phyloP scores from a whole-genome alignment of 169 alveolate species.

The Cryptosporidium viatorum region DNA sequence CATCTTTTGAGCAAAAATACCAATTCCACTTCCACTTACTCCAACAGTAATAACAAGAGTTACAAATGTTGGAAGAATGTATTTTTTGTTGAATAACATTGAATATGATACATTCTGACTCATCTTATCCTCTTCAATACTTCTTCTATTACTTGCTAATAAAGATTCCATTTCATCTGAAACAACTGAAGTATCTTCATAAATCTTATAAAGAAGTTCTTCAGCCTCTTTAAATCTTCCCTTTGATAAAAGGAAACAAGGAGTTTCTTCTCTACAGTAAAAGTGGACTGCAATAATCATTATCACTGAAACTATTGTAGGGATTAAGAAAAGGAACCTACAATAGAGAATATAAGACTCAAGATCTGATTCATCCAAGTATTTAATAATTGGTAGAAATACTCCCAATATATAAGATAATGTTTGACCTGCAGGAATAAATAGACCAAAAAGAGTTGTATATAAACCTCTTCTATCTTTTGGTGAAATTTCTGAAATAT shows the following conservation, averaged over 20 bases:
- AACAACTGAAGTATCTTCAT: constrained; percentile 6
- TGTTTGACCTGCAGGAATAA: constrained; percentile 64
- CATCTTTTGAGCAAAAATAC: constrained; percentile 59
- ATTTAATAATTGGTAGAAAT: constrained; percentile 10
- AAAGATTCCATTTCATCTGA: constrained; percentile 29
- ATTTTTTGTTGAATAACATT: constrained; percentile 13
- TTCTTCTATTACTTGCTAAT: constrained; percentile 11
- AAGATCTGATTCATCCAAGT: constrained; percentile 22
- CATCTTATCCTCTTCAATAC: constrained; percentile 19
- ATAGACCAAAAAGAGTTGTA: constrained; percentile 55
- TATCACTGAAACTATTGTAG: background rate
- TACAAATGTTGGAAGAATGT: constrained; percentile 36
- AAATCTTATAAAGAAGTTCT: constrained; percentile 58
- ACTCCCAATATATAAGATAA: constrained; percentile 11
- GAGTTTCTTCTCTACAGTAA: constrained; percentile 52
- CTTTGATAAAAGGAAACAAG: constrained; percentile 26
- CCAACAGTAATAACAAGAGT: constrained; percentile 30
- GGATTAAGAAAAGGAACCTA: constrained; percentile 4
- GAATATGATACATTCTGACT: constrained; percentile 18
- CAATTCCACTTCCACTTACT: constrained; percentile 74
- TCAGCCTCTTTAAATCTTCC: constrained; percentile 55
- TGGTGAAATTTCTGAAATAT: constrained; percentile 64
- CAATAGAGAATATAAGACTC: constrained; percentile 10
- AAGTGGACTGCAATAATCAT: background rate
- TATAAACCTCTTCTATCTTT: constrained; percentile 52